phyloP scores from a whole-genome alignment of 2,329 filamentous ascomycete species.

The Kalaharituber pfeilii region DNA sequence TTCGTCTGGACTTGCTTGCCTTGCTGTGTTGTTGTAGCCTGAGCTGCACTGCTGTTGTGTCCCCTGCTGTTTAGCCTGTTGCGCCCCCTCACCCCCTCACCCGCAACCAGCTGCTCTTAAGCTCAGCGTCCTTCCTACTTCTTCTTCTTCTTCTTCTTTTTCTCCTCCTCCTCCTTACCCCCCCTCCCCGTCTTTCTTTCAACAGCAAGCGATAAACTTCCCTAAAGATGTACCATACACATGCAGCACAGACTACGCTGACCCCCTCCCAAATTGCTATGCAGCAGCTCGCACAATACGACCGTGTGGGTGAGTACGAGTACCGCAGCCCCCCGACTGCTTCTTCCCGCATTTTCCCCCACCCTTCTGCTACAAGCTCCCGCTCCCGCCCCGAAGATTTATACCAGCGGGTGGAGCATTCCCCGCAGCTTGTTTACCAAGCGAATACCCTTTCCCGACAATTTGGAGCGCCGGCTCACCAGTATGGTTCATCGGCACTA shows the following conservation, averaged over 20 bases:
- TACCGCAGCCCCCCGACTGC: neutral
- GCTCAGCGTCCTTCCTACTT: no score
- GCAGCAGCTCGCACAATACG: neutral
- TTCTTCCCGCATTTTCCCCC: neutral
- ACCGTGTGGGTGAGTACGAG: slow-evolving; percentile 1
- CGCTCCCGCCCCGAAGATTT: neutral
- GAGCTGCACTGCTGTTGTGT: no score
- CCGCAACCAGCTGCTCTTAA: no score
- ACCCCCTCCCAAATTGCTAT: neutral
- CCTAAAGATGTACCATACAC: neutral
- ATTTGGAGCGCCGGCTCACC: neutral
- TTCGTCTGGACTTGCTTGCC: no score
- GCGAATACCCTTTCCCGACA: neutral
- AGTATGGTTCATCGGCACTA: neutral
- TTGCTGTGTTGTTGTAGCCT: no score
- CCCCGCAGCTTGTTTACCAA: neutral
- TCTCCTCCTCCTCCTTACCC: neutral
- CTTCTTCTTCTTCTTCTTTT: neutral
- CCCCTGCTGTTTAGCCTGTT: no score
- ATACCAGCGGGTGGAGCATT: neutral
- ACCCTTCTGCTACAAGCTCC: neutral
- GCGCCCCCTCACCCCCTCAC: no score
- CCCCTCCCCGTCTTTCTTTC: neutral
- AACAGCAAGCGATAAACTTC: neutral
- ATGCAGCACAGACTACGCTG: neutral